Percentiles rank a stretch among this genome's conserved stretches.
phyloP scores from a whole-genome alignment of 352 stramenopile genomes.

The Plasmopara halstedii region DNA sequence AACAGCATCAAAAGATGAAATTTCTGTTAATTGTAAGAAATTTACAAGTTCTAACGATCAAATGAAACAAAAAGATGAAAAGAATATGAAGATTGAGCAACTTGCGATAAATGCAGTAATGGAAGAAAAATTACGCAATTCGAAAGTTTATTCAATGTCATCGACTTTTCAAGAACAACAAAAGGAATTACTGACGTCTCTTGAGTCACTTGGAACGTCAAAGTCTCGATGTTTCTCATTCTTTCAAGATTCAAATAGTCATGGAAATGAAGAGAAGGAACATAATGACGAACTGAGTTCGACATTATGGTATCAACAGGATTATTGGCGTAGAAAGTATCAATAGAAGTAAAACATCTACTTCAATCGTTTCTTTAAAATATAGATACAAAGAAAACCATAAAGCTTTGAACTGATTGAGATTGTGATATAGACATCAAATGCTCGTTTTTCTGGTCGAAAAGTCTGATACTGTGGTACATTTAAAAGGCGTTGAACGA shows the following conservation, averaged over 20 bases:
- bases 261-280: background rate
- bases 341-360: slow-evolving; percentile 7
- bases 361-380: background rate
- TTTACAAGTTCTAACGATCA: background rate
- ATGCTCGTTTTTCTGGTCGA: background rate
- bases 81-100: slow-evolving; percentile 20
- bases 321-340: slow-evolving; percentile 52
- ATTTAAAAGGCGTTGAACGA: background rate
- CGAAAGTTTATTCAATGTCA: background rate
- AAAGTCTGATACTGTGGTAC: background rate
- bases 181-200: slow-evolving; percentile 31
- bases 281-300: slow-evolving; percentile 1
- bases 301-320: slow-evolving; percentile 40
- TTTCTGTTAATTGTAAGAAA: background rate
- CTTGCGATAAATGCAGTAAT: slow-evolving; percentile 27
- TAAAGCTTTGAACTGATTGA: background rate
- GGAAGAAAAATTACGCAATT: slow-evolving; percentile 18
- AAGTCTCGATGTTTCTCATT: slow-evolving; percentile 9
- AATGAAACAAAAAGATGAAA: slow-evolving; percentile 1
- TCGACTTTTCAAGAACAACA: slow-evolving; percentile 19
- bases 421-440: background rate
- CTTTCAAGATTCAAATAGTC: background rate
- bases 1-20: slow-evolving; percentile 3
- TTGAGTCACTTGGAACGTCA: slow-evolving; percentile 22
- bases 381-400: background rate